A percentile compares a stretch with the other conserved stretches of the same genome.
These are phyloP conservation scores for Inga oerstediana DNA, from an alignment of 306 rosid species.

Conservation along the genomic window DNA sequence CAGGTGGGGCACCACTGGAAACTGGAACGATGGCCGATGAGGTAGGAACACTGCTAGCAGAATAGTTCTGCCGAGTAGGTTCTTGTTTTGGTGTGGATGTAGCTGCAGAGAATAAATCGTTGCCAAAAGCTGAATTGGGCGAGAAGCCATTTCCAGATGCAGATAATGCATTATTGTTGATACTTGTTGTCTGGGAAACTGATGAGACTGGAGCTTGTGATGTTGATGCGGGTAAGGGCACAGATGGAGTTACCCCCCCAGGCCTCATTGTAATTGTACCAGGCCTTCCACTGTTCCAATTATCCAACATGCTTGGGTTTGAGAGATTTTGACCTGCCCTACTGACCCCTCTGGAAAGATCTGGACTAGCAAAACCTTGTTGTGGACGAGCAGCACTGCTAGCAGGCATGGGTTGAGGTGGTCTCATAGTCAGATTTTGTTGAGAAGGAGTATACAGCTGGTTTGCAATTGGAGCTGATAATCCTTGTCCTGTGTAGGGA, in stretches of 20 bases:
- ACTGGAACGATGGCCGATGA: constrained; percentile 57
- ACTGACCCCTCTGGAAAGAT: constrained; percentile 45
- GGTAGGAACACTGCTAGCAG: constrained; percentile 49
- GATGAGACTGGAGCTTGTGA: constrained; percentile 49
- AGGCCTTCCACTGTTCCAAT: constrained; percentile 71
- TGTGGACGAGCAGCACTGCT: constrained; percentile 48
- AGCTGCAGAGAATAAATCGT: constrained; percentile 57
- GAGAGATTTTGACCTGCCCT: constrained; percentile 50
- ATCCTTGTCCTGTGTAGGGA: constrained; percentile 70
- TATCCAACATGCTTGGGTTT: constrained; percentile 54
- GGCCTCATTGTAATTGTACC: constrained; percentile 58
- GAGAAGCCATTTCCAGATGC: constrained; percentile 83
- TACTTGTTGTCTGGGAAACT: constrained; percentile 53
- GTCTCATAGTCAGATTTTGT: constrained; percentile 64
- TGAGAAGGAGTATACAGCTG: constrained; percentile 62
- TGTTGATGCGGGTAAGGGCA: constrained; percentile 44
- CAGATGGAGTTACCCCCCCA: constrained; percentile 57
- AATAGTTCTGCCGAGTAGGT: constrained; percentile 50
- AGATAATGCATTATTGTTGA: constrained; percentile 48
- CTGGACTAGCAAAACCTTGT: constrained; percentile 52
- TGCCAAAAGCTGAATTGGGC: constrained; percentile 52
- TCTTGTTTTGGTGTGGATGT: constrained; percentile 56
- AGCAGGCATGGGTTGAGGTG: constrained; percentile 63
- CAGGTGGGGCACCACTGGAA: constrained; percentile 61
- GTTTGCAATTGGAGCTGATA: constrained; percentile 52